A percentile compares a stretch with the other conserved stretches of the same genome.
Conservation (phyloP, 1,284 basidiomycete species). For the Taiwanofungus camphoratus region DNA sequence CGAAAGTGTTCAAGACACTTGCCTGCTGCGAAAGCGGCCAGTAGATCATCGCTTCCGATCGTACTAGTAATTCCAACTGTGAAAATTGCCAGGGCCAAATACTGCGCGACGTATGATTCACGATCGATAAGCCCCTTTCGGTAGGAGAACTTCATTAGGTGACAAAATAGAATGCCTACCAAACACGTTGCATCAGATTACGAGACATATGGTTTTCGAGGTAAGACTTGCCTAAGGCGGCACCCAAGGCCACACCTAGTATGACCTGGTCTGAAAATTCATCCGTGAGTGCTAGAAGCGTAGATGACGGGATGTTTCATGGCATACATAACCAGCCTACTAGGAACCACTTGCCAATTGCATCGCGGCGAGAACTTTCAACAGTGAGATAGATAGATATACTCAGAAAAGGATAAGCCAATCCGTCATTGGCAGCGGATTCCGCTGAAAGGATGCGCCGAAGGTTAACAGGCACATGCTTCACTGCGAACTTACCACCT, state of each 20-base stretch:
- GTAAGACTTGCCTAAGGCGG: conserved; percentile 56
- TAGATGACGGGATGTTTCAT: not conserved
- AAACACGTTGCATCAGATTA: too few relatives aligned
- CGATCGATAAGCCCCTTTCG: conserved; percentile 77
- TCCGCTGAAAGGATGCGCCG: conserved; percentile 87
- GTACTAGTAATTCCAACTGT: conserved; percentile 75
- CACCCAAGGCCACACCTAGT: conserved; percentile 74
- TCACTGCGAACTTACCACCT: conserved; percentile 86
- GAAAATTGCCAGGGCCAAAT: conserved; percentile 79
- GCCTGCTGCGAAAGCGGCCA: conserved; percentile 92
- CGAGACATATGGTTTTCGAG: too few relatives aligned
- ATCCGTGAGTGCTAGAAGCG: not conserved
- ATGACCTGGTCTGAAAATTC: conserved; percentile 74
- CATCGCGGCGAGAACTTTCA: conserved; percentile 57
- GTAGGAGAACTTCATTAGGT: conserved; percentile 81
- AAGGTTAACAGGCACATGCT: conserved; percentile 82
- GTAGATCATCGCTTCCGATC: conserved; percentile 80
- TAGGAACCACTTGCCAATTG: conserved; percentile 76
- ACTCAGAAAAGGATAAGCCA: conserved; percentile 90
- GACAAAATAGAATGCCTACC: conserved; percentile 64
- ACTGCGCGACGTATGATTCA: conserved; percentile 89
- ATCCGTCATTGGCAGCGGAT: conserved; percentile 82
- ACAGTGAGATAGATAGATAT: conserved; percentile 85
- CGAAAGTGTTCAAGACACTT: conserved; percentile 8
- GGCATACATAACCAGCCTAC: conserved; percentile 72